Conservation (phyloP, 2,329 filamentous ascomycete species). For the Sarocladiaceae sp. region DNA sequence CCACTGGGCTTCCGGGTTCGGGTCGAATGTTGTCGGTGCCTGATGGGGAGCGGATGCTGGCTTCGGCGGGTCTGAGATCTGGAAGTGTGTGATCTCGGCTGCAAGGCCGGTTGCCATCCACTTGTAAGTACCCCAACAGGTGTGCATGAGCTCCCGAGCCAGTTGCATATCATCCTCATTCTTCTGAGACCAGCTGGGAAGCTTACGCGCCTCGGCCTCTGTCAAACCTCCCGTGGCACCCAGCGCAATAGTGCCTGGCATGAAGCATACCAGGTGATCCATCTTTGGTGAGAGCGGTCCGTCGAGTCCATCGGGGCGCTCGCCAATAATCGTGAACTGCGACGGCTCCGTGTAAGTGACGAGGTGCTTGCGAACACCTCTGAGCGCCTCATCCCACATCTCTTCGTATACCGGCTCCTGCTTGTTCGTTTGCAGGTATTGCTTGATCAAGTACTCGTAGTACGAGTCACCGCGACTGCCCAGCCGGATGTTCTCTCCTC, state of each 20-base stretch:
- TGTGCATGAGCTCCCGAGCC: slow-evolving; percentile 87
- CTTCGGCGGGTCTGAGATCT: slow-evolving; percentile 65
- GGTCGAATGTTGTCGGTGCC: slow-evolving; percentile 46
- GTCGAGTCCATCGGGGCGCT: slow-evolving; percentile 71
- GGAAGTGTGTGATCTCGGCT: slow-evolving; percentile 90
- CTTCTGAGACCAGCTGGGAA: slow-evolving; percentile 67
- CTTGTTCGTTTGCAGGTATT: slow-evolving; percentile 89
- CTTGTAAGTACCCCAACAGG: slow-evolving; percentile 97
- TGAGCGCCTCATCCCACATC: slow-evolving; percentile 86
- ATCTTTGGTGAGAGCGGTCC: slow-evolving; percentile 76
- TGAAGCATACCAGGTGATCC: slow-evolving; percentile 97
- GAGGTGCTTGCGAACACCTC: slow-evolving; percentile 85
- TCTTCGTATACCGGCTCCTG: slow-evolving; percentile 82
- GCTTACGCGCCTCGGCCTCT: slow-evolving; percentile 69
- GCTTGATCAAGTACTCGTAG: slow-evolving; percentile 98
- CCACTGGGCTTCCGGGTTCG: slow-evolving; percentile 58
- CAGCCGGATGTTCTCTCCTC: slow-evolving; percentile 80
- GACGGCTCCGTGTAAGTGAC: slow-evolving; percentile 81
- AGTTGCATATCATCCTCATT: slow-evolving; percentile 86
- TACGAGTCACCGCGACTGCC: slow-evolving; percentile 96
- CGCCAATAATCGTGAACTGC: slow-evolving; percentile 83
- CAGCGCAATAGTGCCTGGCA: slow-evolving; percentile 92
- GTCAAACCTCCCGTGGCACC: slow-evolving; percentile 76
- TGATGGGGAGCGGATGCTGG: slow-evolving; percentile 39
- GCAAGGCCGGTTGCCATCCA: slow-evolving; percentile 87